Percentiles rank a stretch among this genome's conserved stretches.
phyloP scores from a whole-genome alignment of 352 stramenopile species.

The Phytophthora sp. region DNA sequence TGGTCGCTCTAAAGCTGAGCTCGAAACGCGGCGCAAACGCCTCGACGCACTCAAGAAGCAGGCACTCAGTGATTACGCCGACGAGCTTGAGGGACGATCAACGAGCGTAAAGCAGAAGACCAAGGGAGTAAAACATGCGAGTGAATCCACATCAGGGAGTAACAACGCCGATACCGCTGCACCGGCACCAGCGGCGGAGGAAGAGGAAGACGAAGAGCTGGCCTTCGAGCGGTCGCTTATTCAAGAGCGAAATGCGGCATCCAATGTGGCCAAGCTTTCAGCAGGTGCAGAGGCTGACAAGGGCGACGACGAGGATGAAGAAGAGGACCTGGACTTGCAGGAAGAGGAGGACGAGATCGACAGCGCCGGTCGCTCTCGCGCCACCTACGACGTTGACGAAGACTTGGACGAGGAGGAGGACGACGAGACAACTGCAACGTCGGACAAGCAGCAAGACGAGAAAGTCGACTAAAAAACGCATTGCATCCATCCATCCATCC shows the following conservation, averaged over 20 bases:
- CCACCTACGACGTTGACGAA: constrained; percentile 29
- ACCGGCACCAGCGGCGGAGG: constrained; percentile 17
- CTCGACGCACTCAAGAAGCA: constrained; percentile 82
- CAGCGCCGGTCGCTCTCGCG: constrained; percentile 15
- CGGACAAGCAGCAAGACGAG: constrained; percentile 6
- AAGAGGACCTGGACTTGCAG: constrained; percentile 41
- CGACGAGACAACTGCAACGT: constrained; percentile 19
- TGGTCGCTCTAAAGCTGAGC: constrained; percentile 67
- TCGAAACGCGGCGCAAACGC: constrained; percentile 66
- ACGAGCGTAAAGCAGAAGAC: constrained; percentile 26
- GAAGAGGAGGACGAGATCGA: constrained; percentile 33
- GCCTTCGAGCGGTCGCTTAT: constrained; percentile 49
- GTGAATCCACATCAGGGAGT: constrained; percentile 2
- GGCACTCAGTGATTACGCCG: constrained; percentile 59
- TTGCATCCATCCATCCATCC: too few relatives aligned
- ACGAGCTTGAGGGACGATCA: constrained; percentile 42
- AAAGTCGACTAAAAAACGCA: neutral
- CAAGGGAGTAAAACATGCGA: neutral
- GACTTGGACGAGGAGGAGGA: constrained; percentile 29
- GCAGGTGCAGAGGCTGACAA: constrained; percentile 17
- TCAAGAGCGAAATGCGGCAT: constrained; percentile 20
- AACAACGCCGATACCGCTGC: constrained; percentile 24
- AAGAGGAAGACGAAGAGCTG: constrained; percentile 39
- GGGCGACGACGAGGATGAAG: constrained; percentile 46
- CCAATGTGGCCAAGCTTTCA: constrained; percentile 16